These are phyloP conservation scores for Phytomonas serpens DNA, from an alignment of 208 protist genomes.

Conservation along the genomic window DNA sequence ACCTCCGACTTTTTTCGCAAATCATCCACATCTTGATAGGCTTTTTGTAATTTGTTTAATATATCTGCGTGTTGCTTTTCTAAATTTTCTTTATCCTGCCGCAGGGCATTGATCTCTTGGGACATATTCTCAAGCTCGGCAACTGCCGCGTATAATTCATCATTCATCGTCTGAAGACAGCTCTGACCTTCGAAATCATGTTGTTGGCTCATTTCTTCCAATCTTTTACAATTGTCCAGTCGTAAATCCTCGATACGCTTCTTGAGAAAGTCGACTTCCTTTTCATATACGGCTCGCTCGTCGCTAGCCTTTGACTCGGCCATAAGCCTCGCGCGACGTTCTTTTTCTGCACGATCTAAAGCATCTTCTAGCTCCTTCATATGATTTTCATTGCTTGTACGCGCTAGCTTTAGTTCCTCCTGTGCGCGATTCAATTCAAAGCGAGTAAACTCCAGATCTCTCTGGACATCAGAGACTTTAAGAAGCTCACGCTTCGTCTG, in stretches of 20 bases:
- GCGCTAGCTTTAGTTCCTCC: conserved; percentile 55
- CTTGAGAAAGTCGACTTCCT: conserved; percentile 61
- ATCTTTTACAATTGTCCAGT: conserved; percentile 32
- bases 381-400: conserved; percentile 30
- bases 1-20: conserved; percentile 11
- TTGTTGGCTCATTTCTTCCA: conserved; percentile 48
- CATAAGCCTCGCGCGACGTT: conserved; percentile 36
- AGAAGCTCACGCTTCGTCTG: conserved; percentile 73
- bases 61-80: conserved; percentile 15
- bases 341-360: conserved; percentile 33
- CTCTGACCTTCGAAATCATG: conserved; percentile 43
- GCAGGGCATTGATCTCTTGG: conserved; percentile 16
- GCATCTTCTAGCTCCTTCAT: conserved; percentile 50
- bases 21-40: conserved; percentile 12
- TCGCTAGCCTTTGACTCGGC: conserved; percentile 28
- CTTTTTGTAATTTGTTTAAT: conserved; percentile 18
- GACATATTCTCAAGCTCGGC: conserved; percentile 27
- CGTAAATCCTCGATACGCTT: conserved; percentile 53
- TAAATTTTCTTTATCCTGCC: conserved; percentile 18
- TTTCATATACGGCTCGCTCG: conserved; percentile 19
- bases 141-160: conserved; percentile 31
- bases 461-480: conserved; percentile 59
- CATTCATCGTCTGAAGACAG: conserved; percentile 51
- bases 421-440: conserved; percentile 64
- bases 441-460: conserved; percentile 66